Evolutionary conservation across 225 moss, liverwort and hornwort species (phyloP), one percentile per base, ranked within the genome.

Genomic region (Sphagnum tenellum): DNA sequence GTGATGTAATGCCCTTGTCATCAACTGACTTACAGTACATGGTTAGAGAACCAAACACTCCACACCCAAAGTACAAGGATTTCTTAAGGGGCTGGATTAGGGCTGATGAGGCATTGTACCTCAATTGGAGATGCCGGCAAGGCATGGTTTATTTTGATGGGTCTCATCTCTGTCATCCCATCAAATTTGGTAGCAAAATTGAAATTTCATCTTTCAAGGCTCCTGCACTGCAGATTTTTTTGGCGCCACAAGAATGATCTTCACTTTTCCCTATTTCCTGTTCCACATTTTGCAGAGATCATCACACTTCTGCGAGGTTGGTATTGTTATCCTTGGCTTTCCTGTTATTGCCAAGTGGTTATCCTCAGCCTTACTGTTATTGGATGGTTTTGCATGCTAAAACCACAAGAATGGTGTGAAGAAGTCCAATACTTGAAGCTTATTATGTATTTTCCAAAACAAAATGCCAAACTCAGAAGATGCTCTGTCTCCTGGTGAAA

Each of bases 21-120:
- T 88, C 88, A 49, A 67, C 81, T 55, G 68, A 82, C 60, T 76
- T 94, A 67, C 93, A 94, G 72, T 94, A 86, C 50, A 90, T 94
- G 93, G 78, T 84, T 10, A 84, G 93, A 70, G 93, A 94, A 69
- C 90, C 93, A 2, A 70, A 82, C 49, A 60, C 61, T 56, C 90
- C 93, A 13, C 84, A 88, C 65, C 75, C 79, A 46, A 79, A 66
- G 57, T 66, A 82, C 62, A 67, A 72, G 51, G 75, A 77, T 48
- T 73, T 82, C 62, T 60, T 88, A 66, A 77, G 61, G 5, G 90
- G 88, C 2, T 88, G 82, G 74, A 55, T 94, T 45, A 86, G 74
- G 62, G 76, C 70, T 8, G 64, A 74, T 48, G 78, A 86, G 55
- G 53, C 65, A 4, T 69, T 94, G 48, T 71, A 77, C 49, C 49